Evolutionary conservation across 331 rosid genomes (phyloP).

Genomic region (Quercus phellos): DNA sequence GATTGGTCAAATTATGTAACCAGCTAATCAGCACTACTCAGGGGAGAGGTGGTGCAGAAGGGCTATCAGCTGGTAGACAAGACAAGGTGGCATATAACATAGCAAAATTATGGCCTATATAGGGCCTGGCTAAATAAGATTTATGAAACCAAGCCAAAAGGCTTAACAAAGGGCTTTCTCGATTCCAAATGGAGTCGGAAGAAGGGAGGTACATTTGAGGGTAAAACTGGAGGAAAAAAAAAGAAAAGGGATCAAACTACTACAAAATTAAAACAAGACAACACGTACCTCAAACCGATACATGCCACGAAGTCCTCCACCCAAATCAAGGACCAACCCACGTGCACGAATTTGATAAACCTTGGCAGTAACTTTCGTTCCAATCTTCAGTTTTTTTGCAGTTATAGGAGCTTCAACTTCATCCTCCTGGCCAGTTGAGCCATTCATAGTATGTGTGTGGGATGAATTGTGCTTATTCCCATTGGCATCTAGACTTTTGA

Average conservation of each 20-base stretch:
- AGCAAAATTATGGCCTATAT: neutral
- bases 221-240: neutral
- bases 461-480: neutral
- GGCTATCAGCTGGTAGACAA: too few species aligned
- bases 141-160: neutral
- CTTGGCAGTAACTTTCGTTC: conserved; percentile 61
- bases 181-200: neutral
- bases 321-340: conserved; percentile 90
- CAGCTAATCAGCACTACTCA: neutral
- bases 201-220: neutral
- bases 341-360: conserved; percentile 71
- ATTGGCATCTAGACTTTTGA: conserved; percentile 11
- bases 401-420: conserved; percentile 28
- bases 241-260: neutral
- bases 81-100: neutral
- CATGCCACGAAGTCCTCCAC: conserved; percentile 81
- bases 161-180: neutral
- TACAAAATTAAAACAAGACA: neutral
- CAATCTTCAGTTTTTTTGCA: conserved; percentile 52
- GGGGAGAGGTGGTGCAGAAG: neutral
- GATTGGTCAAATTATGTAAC: neutral
- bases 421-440: conserved; percentile 12
- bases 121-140: neutral
- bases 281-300: conserved; percentile 71
- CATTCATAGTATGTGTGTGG: neutral